Base-by-base conservation (phyloP, 176 grass and related monocot species). In the Oryza nivara region DNA sequence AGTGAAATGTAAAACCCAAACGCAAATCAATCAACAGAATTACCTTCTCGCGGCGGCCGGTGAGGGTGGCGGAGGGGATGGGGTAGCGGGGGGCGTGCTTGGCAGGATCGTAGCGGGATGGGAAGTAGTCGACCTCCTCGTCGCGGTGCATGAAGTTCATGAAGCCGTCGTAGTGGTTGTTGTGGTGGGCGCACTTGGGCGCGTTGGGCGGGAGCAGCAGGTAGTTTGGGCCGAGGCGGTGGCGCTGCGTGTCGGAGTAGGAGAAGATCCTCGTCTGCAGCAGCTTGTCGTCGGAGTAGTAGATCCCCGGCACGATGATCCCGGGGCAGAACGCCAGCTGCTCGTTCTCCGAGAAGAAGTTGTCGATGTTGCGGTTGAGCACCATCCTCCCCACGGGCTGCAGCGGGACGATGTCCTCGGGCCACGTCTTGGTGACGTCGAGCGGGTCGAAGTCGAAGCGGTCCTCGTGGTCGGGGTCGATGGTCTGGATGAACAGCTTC, bases 141-240 rank as follows among this genome's bases (percentile, higher is more conserved):
- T 98, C 93, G 73, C 96, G 92, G 83, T 98, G 96, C 89, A 98
- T 92, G 91, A 98, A 98, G 87, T 95, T 98, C 96, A 98, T 98
- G 67, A 76, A 81, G 0, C 96, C 96, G 15, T 98, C 96, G 69
- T 95, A 91, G 78, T 98, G 96, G 87, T 98, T 98, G 88, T 98
- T 98, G 89, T 98, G 93, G 83, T 98, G 91, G 0, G 89, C 81
- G 86, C 83, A 89, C 81, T 95, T 98, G 63, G 96, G 96, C 17
- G 96, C 96, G 82, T 98, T 98, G 14, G 88, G 86, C 30, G 96
- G 96, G 11, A 98, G 93, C 83, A 98, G 89, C 61, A 98, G 86
- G 85, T 98, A 98, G 86, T 98, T 98, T 0, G 96, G 96, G 0
- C 96, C 96, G 0, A 98, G 83, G 9, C 96, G 74, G 81, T 98